Conservation (phyloP, 495 filamentous ascomycete genomes). For the Neurospora sp. region DNA sequence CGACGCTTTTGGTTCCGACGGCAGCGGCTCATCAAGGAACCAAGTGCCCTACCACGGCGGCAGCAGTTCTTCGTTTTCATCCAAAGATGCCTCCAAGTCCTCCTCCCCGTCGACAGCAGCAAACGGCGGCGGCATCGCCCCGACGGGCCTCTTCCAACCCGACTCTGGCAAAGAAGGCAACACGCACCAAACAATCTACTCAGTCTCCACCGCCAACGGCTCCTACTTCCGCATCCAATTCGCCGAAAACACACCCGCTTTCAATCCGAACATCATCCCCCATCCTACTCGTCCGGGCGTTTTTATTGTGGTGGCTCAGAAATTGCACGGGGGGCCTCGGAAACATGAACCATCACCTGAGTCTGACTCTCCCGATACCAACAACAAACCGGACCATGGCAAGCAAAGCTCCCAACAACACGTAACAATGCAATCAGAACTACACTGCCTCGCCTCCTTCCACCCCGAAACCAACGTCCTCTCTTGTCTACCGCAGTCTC, state of each 20-base stretch:
- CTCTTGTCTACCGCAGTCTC: background rate
- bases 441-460: slow-evolving; percentile 36
- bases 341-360: background rate
- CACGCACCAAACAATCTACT: slow-evolving; percentile 31
- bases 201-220: slow-evolving; percentile 28
- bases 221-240: slow-evolving; percentile 37
- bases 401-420: background rate
- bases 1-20: background rate
- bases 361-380: background rate
- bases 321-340: background rate
- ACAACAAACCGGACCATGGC: too few species aligned
- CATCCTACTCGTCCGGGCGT: slow-evolving; percentile 33
- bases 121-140: background rate
- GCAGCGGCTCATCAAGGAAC: background rate
- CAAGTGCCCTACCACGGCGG: background rate
- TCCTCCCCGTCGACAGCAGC: background rate
- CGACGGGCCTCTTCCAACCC: background rate
- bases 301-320: slow-evolving; percentile 40
- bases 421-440: slow-evolving; percentile 14
- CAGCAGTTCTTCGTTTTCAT: background rate
- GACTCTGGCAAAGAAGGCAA: background rate
- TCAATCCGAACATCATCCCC: slow-evolving; percentile 47
- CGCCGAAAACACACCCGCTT: slow-evolving; percentile 16
- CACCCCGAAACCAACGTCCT: background rate
- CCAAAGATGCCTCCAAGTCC: background rate